phyloP scores from a whole-genome alignment of 192 early-diverging fungal genomes.

The Umbelopsis vinacea region DNA sequence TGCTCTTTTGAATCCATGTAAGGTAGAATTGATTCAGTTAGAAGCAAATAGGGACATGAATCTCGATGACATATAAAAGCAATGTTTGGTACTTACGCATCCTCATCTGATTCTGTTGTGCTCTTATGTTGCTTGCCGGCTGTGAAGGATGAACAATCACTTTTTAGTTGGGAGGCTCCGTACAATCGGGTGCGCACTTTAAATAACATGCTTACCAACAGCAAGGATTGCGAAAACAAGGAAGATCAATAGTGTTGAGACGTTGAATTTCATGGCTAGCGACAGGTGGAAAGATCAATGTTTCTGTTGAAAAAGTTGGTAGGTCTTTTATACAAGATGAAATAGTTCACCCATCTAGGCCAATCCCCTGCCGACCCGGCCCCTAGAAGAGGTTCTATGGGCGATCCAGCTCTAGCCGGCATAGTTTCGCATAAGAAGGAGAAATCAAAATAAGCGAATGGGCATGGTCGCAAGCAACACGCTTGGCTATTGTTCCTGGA shows the following conservation, averaged over 20 bases:
- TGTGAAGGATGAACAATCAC: neutral
- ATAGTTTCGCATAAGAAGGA: neutral
- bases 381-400: neutral
- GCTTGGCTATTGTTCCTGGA: neutral
- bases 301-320: neutral
- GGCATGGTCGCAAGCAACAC: neutral
- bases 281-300: neutral
- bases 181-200: neutral
- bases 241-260: neutral
- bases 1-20: neutral
- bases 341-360: neutral
- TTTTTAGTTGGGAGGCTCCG: neutral
- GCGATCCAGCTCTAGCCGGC: neutral
- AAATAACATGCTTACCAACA: neutral
- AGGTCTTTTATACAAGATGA: neutral
- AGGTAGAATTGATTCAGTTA: neutral
- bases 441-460: neutral
- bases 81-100: neutral
- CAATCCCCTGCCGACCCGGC: neutral
- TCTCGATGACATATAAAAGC: too few species aligned
- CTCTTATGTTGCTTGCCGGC: neutral
- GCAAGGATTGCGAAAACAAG: neutral
- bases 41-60: neutral
- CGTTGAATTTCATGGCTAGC: neutral
- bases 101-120: neutral